Evolutionary conservation across 2,329 filamentous ascomycete species (phyloP).

Genomic region (Rhynchosporium agropyri): DNA sequence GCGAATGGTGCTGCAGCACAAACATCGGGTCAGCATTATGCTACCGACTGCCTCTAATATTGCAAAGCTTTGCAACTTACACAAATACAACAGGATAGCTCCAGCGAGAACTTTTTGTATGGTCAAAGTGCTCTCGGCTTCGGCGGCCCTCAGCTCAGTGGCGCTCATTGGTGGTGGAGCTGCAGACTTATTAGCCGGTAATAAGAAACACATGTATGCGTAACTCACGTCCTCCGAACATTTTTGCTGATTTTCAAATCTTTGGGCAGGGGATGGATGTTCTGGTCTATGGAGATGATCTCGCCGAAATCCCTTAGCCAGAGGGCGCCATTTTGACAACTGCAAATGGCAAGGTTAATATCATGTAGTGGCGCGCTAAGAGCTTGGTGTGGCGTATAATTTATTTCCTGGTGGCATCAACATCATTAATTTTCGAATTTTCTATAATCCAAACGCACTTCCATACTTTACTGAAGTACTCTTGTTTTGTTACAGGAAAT

Average conservation of each 20-base stretch:
- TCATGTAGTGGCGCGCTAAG: slow-evolving; percentile 17
- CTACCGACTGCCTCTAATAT: not conserved
- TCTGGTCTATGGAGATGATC: slow-evolving; percentile 11
- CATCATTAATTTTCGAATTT: slow-evolving; percentile 2
- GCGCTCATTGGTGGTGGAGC: slow-evolving; percentile 69
- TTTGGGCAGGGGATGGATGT: slow-evolving; percentile 9
- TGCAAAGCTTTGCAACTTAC: slow-evolving; percentile 53
- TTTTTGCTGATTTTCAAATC: slow-evolving; percentile 43
- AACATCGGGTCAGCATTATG: slow-evolving; percentile 16
- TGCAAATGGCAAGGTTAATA: slow-evolving; percentile 12
- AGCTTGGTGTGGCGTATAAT: slow-evolving; percentile 15
- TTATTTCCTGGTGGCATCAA: slow-evolving; percentile 5
- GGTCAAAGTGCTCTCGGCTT: slow-evolving; percentile 67
- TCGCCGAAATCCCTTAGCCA: not conserved
- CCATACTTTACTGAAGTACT: not conserved
- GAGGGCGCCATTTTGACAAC: slow-evolving; percentile 16
- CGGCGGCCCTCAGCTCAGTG: slow-evolving; percentile 70
- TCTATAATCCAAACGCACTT: slow-evolving; percentile 16
- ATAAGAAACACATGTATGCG: slow-evolving; percentile 1
- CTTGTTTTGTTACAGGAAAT: not conserved
- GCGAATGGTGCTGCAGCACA: slow-evolving; percentile 53
- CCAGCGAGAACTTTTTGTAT: slow-evolving; percentile 68
- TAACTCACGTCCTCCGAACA: slow-evolving; percentile 65
- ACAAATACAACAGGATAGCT: slow-evolving; percentile 72
- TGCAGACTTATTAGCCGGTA: slow-evolving; percentile 23